A percentile compares a stretch with the other conserved stretches of the same genome.
Conservation (phyloP, 441 rosid species). For the Eutrema salsugineum region DNA sequence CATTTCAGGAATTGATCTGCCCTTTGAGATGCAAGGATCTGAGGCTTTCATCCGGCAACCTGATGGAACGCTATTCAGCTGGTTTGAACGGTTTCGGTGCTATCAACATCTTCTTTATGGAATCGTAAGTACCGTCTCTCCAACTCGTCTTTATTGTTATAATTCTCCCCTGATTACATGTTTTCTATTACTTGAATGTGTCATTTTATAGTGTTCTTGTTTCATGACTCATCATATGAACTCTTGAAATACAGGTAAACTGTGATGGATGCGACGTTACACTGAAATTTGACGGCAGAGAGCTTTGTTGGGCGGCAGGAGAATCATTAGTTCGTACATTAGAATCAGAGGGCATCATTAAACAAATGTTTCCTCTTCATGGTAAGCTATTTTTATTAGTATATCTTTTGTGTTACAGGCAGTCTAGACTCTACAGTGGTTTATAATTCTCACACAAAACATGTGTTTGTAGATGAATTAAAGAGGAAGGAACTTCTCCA, state of each 20-base stretch:
- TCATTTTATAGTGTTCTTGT: slow-evolving; percentile 4
- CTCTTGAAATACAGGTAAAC: slow-evolving; percentile 51
- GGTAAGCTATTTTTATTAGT: slow-evolving; percentile 43
- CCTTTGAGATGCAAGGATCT: slow-evolving; percentile 78
- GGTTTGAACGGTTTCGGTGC: slow-evolving; percentile 90
- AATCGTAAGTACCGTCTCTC: slow-evolving; percentile 52
- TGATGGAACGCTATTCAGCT: slow-evolving; percentile 86
- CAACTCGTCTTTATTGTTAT: background rate
- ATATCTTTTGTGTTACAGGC: slow-evolving; percentile 9
- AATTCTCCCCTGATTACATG: background rate
- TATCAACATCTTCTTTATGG: slow-evolving; percentile 60
- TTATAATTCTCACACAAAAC: background rate
- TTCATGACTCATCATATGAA: slow-evolving; percentile 6
- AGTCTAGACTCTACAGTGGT: slow-evolving; percentile 15
- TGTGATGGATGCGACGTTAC: slow-evolving; percentile 29
- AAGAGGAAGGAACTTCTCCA: slow-evolving; percentile 71
- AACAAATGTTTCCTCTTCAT: slow-evolving; percentile 76
- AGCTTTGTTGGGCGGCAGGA: slow-evolving; percentile 59
- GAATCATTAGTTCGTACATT: slow-evolving; percentile 64
- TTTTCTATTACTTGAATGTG: background rate
- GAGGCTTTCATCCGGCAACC: slow-evolving; percentile 76
- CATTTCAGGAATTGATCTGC: slow-evolving; percentile 79
- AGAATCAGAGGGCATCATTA: slow-evolving; percentile 67
- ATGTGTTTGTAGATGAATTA: slow-evolving; percentile 53
- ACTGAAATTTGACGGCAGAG: slow-evolving; percentile 48